phyloP scores from a whole-genome alignment of 1,139 yeast genomes.

The Candida glucosophila region DNA sequence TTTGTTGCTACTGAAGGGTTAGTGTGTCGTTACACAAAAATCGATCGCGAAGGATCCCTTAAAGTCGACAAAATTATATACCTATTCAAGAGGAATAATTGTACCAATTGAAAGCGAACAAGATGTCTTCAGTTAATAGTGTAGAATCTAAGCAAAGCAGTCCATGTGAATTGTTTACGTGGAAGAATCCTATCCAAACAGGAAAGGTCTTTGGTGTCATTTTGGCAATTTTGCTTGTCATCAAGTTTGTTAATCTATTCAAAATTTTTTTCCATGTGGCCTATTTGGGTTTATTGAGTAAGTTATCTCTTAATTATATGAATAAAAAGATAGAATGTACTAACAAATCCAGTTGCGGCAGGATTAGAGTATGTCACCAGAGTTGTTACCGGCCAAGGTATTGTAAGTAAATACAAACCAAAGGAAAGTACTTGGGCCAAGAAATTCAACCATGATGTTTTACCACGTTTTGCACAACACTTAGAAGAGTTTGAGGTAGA shows the following conservation, averaged over 20 bases:
- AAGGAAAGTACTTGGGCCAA: slow-evolving; percentile 27
- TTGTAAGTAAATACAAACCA: slow-evolving; percentile 61
- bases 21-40: too few relatives aligned
- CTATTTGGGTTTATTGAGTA: slow-evolving; percentile 38
- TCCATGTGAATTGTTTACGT: slow-evolving; percentile 45
- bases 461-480: slow-evolving; percentile 37
- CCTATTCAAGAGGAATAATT: too few relatives aligned
- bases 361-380: slow-evolving; percentile 64
- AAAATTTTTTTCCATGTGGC: slow-evolving; percentile 55
- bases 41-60: too few relatives aligned
- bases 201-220: slow-evolving; percentile 70
- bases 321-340: too few relatives aligned
- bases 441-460: slow-evolving; percentile 29
- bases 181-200: slow-evolving; percentile 76
- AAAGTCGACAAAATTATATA: too few relatives aligned
- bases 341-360: slow-evolving; percentile 40
- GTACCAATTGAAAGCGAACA: too few relatives aligned
- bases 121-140: slow-evolving; percentile 9
- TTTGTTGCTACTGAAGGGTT: too few relatives aligned
- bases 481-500: slow-evolving; percentile 37
- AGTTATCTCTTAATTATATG: slow-evolving; percentile 11
- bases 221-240: slow-evolving; percentile 47
- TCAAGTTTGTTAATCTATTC: slow-evolving; percentile 65
- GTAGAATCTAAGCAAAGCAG: slow-evolving; percentile 6
- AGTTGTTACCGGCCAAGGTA: slow-evolving; percentile 60